Conservation (phyloP, 2,329 filamentous ascomycete genomes). For the Colletotrichum trifolii region DNA sequence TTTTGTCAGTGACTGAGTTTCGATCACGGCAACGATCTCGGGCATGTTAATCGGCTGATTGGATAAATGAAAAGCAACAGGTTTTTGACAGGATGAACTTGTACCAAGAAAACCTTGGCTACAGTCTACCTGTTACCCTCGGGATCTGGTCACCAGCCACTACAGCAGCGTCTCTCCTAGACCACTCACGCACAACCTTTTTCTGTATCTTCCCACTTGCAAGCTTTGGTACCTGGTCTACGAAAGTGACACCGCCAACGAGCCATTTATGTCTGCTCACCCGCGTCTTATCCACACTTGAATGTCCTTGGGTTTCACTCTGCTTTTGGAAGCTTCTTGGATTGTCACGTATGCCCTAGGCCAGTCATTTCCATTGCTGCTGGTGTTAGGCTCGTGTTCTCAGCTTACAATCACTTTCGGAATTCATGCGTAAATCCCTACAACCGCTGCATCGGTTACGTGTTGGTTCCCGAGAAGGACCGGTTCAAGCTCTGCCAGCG, state of each 20-base stretch:
- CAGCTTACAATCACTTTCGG: not conserved
- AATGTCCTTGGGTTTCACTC: slow-evolving; percentile 63
- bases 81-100: no score
- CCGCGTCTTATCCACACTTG: slow-evolving; percentile 56
- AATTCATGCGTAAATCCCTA: slow-evolving; percentile 60
- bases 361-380: slow-evolving; percentile 59
- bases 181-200: slow-evolving; percentile 67
- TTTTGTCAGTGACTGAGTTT: not conserved
- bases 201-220: slow-evolving; percentile 69
- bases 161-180: slow-evolving; percentile 60
- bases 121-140: slow-evolving; percentile 28
- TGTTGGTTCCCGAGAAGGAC: slow-evolving; percentile 62
- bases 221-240: slow-evolving; percentile 67
- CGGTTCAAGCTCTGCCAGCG: slow-evolving; percentile 67
- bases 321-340: slow-evolving; percentile 56
- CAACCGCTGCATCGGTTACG: slow-evolving; percentile 65
- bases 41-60: no score
- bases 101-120: not conserved
- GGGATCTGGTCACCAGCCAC: slow-evolving; percentile 37
- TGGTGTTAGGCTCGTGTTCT: slow-evolving; percentile 1
- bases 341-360: slow-evolving; percentile 64
- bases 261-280: slow-evolving; percentile 65
- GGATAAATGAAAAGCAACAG: no score
- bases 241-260: slow-evolving; percentile 62
- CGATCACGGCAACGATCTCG: not conserved